A percentile compares a stretch with the other conserved stretches of the same genome.
Evolutionary conservation across 208 protist genomes (phyloP).

Genomic region (Wallacemonas sp.): DNA sequence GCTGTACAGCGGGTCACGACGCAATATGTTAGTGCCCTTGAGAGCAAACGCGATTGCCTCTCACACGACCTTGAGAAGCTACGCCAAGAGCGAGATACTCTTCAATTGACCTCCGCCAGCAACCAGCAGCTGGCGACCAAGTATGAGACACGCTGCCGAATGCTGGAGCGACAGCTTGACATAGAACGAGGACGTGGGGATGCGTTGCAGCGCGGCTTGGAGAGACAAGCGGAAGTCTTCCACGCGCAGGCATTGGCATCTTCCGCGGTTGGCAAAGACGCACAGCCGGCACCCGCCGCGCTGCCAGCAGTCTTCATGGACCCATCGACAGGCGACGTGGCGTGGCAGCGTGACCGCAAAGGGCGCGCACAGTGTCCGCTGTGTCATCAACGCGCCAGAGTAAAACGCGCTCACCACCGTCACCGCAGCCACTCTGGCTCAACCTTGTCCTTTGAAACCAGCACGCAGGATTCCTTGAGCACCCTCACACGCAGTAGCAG

Average conservation of each 20-base stretch:
- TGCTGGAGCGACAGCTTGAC: constrained; percentile 52
- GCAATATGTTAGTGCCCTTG: constrained; percentile 46
- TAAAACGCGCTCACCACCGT: background rate
- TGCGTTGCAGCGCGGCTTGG: constrained; percentile 27
- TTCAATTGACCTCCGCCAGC: constrained; percentile 31
- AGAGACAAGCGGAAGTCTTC: constrained; percentile 28
- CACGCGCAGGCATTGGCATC: constrained; percentile 11
- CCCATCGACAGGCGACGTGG: background rate
- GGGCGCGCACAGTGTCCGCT: constrained; percentile 9
- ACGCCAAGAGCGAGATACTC: constrained; percentile 50
- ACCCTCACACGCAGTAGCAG: background rate
- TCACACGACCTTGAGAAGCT: constrained; percentile 24
- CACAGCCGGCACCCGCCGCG: background rate
- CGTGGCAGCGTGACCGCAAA: constrained; percentile 8
- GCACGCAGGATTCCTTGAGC: no score
- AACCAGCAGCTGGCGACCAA: constrained; percentile 44
- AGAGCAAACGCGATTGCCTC: constrained; percentile 35
- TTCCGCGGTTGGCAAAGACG: background rate
- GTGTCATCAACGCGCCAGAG: constrained; percentile 14
- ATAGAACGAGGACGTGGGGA: constrained; percentile 44
- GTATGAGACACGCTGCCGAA: constrained; percentile 41
- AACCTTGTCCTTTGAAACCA: background rate
- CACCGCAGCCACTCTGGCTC: background rate
- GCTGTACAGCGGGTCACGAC: constrained; percentile 45
- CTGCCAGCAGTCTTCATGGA: constrained; percentile 4